Conservation (phyloP, 2,329 filamentous ascomycete species). For the Fusarium sp. region DNA sequence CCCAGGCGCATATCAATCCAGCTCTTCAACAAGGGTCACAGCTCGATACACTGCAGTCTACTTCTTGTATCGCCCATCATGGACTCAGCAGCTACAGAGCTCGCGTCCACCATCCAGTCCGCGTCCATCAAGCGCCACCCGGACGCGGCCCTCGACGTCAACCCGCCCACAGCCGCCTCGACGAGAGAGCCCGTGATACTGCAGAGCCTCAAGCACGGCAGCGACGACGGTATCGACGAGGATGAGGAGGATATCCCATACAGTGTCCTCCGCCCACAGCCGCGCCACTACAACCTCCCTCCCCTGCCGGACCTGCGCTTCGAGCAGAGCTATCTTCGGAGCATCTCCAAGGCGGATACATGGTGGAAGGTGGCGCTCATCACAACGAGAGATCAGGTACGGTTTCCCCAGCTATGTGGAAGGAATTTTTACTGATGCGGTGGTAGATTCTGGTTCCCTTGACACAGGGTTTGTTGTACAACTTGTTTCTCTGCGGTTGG, state of each 20-base stretch:
- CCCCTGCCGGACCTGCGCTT: constrained; percentile 91
- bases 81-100: constrained; percentile 69
- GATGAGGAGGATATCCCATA: constrained; percentile 75
- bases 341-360: constrained; percentile 82
- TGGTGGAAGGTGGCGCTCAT: constrained; percentile 86
- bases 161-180: constrained; percentile 81
- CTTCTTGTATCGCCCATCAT: constrained; percentile 51
- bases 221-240: constrained; percentile 51
- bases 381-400: constrained; percentile 88
- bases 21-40: background rate
- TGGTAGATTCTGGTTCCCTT: constrained; percentile 84
- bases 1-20: background rate
- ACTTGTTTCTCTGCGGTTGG: constrained; percentile 87
- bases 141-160: constrained; percentile 79
- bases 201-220: constrained; percentile 31
- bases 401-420: constrained; percentile 8
- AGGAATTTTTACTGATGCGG: background rate
- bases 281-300: constrained; percentile 61
- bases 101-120: constrained; percentile 84
- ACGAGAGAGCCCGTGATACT: constrained; percentile 55
- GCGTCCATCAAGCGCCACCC: constrained; percentile 81
- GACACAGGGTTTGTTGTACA: constrained; percentile 89
- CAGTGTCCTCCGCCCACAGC: constrained; percentile 69
- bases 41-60: background rate
- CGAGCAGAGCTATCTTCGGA: constrained; percentile 97